Base-by-base conservation (phyloP, 148 eudicot species). In the Chenopodium formosanum region DNA sequence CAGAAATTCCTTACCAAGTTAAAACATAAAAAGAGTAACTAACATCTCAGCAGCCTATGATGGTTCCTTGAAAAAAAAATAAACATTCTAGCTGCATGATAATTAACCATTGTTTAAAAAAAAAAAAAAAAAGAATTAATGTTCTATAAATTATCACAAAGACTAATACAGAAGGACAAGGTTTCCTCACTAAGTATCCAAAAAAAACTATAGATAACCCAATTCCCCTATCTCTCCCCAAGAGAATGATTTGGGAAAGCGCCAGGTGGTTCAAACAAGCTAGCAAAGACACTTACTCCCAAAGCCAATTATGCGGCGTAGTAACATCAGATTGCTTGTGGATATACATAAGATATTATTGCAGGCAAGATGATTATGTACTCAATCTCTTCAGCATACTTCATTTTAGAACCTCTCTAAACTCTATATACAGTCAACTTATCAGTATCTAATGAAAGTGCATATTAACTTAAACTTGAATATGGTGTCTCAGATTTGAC, bases 1-100 rank as follows among this genome's bases (percentile, higher is more conserved):
- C 63, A 89, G 66, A 52, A 19, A 56, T 32, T 67, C 31, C 20
- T 64, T 62, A 47, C 58, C 58, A 62, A 25, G 72, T 60, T 27
- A 34, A 58, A 65, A 65, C 66, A 40, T 34, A 14, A 60, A n/a
- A 66, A 23, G 20, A 34, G n/a, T 77, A 1, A 67, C 48, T 31
- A 73, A 31, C 2, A 7, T 20, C 0, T 34, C 68, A 60, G 65
- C 67, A 75, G 48, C 66, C 47, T 23, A 27, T 66, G 32, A 19
- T 7, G 62, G 10, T 7, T 19, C 75, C 44, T 5, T 37, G 5
- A 6, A n/a, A n/a, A n/a, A n/a, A 78, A 53, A 9, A 46, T 8
- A 64, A 31, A 84, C 67, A 58, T 56, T 44, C 4, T 8, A 47
- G 22, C n/a, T 23, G 48, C 68, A 78, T 29, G 56, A 25, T 4